phyloP scores from a whole-genome alignment of 164 flowering plant genomes.

The Aristolochia californica region DNA sequence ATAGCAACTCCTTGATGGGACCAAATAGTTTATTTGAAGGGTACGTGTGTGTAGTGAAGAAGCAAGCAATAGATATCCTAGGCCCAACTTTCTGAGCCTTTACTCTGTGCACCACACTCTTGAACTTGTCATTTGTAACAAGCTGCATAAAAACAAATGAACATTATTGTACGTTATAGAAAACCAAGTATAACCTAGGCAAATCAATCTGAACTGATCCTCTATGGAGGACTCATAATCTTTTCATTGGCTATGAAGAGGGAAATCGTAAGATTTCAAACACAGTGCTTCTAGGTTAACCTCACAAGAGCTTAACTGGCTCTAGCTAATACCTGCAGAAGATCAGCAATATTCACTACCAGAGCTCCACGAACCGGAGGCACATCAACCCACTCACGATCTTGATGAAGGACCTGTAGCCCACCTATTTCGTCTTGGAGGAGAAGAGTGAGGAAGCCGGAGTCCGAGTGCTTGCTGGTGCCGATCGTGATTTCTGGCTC shows the following conservation, averaged over 20 bases:
- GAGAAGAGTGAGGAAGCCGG: slow-evolving; percentile 21
- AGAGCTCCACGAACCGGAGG: slow-evolving; percentile 19
- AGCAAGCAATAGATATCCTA: slow-evolving; percentile 23
- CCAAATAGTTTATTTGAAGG: slow-evolving; percentile 12
- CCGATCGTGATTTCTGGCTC: slow-evolving; percentile 21
- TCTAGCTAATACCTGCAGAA: slow-evolving; percentile 18
- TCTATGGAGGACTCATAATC: too few relatives aligned
- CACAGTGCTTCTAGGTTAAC: too few relatives aligned
- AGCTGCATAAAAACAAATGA: slow-evolving; percentile 11
- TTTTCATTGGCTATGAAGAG: too few relatives aligned
- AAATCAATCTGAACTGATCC: too few relatives aligned
- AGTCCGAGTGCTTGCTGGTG: slow-evolving; percentile 20
- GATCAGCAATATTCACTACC: slow-evolving; percentile 19
- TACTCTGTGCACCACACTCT: slow-evolving; percentile 26
- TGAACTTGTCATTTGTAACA: slow-evolving; percentile 21
- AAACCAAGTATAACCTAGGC: too few relatives aligned
- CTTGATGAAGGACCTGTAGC: slow-evolving; percentile 18
- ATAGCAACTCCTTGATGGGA: slow-evolving; percentile 30
- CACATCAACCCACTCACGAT: slow-evolving; percentile 20
- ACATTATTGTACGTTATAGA: not conserved
- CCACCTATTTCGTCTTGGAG: slow-evolving; percentile 25
- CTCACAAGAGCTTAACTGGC: too few relatives aligned
- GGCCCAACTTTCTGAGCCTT: slow-evolving; percentile 15
- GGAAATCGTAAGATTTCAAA: too few relatives aligned
- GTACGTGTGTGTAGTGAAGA: slow-evolving; percentile 11